phyloP scores from a whole-genome alignment of 805 yeast genomes.

The Starmerella roubikii region DNA sequence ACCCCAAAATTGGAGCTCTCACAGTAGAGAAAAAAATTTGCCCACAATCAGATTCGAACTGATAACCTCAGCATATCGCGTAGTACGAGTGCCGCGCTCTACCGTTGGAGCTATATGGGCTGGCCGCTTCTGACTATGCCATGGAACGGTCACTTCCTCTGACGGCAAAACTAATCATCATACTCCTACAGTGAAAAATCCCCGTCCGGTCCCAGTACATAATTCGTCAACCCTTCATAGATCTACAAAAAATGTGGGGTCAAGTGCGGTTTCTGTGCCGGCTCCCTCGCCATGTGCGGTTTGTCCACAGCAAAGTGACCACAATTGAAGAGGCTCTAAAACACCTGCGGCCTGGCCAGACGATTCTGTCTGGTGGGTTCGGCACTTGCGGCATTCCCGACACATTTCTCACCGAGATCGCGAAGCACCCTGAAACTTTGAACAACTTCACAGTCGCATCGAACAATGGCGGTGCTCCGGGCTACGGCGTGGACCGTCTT shows the following conservation, averaged over 20 bases:
- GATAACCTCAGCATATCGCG: slow-evolving; percentile 18
- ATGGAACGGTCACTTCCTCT: too few relatives aligned
- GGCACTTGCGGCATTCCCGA: slow-evolving; percentile 39
- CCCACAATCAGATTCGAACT: slow-evolving; percentile 21
- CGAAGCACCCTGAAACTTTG: slow-evolving; percentile 25
- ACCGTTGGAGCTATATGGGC: slow-evolving; percentile 21
- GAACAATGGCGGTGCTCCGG: slow-evolving; percentile 37
- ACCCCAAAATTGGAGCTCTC: too few relatives aligned
- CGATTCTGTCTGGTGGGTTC: slow-evolving; percentile 37
- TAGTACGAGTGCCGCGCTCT: slow-evolving; percentile 21
- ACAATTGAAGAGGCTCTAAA: slow-evolving; percentile 16
- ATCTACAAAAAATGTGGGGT: too few relatives aligned
- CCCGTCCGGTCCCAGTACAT: too few relatives aligned
- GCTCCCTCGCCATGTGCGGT: background rate
- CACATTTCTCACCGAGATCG: slow-evolving; percentile 31
- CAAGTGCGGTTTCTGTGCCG: background rate
- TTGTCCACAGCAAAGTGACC: slow-evolving; percentile 16
- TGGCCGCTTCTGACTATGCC: too few relatives aligned
- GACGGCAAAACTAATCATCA: too few relatives aligned
- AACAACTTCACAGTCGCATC: slow-evolving; percentile 33
- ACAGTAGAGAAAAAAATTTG: slow-evolving; percentile 6
- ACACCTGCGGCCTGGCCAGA: slow-evolving; percentile 21
- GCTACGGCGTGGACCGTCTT: slow-evolving; percentile 32
- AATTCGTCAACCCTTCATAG: too few relatives aligned
- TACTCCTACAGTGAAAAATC: too few relatives aligned